Evolutionary conservation across 2,329 filamentous ascomycete species (phyloP), one percentile per base, ranked within the genome.

Genomic region (Ceratocystis huliohia): DNA sequence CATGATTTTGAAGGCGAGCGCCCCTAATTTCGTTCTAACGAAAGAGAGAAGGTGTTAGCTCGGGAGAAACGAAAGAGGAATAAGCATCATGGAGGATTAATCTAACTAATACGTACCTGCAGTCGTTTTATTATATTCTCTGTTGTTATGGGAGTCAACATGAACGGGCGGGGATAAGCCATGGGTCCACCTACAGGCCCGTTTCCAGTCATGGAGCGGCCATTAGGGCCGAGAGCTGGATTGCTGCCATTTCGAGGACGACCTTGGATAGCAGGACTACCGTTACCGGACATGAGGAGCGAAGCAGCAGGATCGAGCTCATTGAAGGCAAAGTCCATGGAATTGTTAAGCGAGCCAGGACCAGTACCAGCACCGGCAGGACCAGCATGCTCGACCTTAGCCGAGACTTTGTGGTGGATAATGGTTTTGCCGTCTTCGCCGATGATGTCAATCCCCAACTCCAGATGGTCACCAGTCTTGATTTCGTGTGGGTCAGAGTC

Each of bases 351-450:
- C 17, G n/a, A 7, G 46, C 46, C 46, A 7, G 8, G 20, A 48
- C 46, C 20, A 48, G 45, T 8, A 7, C 85, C 83, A 10, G 87
- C 83, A 57, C 83, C 86, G 69, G 92, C 84, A 70, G 93, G 88
- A 5, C 94, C 94, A 48, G 94, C 91, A 77, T 96, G 91, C 75
- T 99, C 94, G 66, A 99, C 91, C 74, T 95, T 95, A 66, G 94
- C 92, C 22, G 93, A 92, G 61, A 99, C 94, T 74, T 99, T 99
- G 78, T 97, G 94, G 74, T 99, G 94, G 15, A 99, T 92, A 33
- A 99, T 91, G 0, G 92, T 96, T 78, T 96, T 97, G 75, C 97
- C 93, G 74, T 99, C 94, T 75, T 99, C 94, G 75, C 91, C 96
- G 64, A 99, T 93, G 73, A 99, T 99, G 74, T 99, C 94, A 72